Evolutionary conservation across 164 flowering plant genomes (phyloP).

Genomic region (Kalanchoe fedtschenkoi): DNA sequence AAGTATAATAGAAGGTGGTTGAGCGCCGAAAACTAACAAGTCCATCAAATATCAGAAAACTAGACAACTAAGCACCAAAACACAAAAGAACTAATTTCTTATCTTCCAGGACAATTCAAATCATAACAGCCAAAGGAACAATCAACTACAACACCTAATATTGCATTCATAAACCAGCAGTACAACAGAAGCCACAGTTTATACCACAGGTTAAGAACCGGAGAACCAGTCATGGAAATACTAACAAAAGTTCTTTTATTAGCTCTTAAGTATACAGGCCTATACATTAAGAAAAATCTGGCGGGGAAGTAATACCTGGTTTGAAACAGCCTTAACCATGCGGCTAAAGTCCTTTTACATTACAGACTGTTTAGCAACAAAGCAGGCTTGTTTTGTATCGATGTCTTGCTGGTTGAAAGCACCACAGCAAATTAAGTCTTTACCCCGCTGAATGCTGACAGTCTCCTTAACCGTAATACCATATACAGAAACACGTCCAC

Average conservation of each 20-base stretch:
- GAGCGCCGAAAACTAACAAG: too few species aligned
- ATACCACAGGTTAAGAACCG: too few species aligned
- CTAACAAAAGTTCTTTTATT: neutral
- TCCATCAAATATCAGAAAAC: too few species aligned
- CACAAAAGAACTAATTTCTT: too few species aligned
- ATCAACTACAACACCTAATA: too few species aligned
- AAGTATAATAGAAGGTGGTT: too few species aligned
- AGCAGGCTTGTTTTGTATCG: slow-evolving; percentile 68
- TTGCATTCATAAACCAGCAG: too few species aligned
- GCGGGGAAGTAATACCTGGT: slow-evolving; percentile 38
- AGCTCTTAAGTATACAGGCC: too few species aligned
- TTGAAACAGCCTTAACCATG: slow-evolving; percentile 68
- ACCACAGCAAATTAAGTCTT: slow-evolving; percentile 51
- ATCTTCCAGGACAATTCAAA: too few species aligned
- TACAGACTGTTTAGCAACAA: slow-evolving; percentile 41
- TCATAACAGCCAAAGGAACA: too few species aligned
- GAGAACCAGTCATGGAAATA: neutral
- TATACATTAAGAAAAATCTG: neutral
- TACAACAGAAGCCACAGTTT: too few species aligned
- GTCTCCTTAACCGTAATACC: slow-evolving; percentile 77
- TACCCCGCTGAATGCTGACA: slow-evolving; percentile 53
- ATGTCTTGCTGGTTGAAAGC: slow-evolving; percentile 67
- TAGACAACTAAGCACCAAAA: too few species aligned
- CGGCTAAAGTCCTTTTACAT: slow-evolving; percentile 67
- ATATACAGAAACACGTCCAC: slow-evolving; percentile 2